Base-by-base conservation (phyloP, 345 rosid genomes). In the Arabis hirsuta region DNA sequence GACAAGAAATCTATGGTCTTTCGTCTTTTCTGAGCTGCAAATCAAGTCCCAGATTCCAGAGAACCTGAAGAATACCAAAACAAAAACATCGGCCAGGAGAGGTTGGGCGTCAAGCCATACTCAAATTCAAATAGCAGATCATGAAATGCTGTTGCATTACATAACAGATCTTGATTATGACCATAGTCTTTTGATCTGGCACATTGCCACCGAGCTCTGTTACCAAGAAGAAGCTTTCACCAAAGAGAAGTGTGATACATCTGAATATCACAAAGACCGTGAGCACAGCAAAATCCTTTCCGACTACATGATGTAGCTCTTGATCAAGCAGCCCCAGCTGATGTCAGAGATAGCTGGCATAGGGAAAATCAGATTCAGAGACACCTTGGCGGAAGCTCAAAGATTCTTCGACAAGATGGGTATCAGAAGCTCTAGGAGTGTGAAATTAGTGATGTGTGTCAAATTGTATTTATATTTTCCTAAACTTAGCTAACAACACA, bases 191-290 rank as follows among this genome's bases (percentile, higher is more conserved):
- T 72, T 85, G 0, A 32, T 83, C 5, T 83, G 86, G 89, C 85
- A 85, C 48, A 73, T 85, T 19, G 85, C 89, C 16, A 85, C 86
- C 0, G 86, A 78, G 11, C 74, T 83, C 0, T 79, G 82, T 71
- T 75, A 69, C 51, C 58, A 70, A 34, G 12, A 70, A 4, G 9
- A 24, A 31, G 78, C 56, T 1, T 31, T 20, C 1, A 12, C 38
- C 52, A 50, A 67, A 7, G 55, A 41, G 10, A 24, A 14, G 3
- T 63, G 38, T 0, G 27, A 62, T 9, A 0, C 12, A 60, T 1
- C 4, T 38, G 12, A 27, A n/a, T 12, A 52, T 46, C 39, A 42
- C 1, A 48, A 43, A 2, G 2, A 54, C 36, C 65, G 69, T 9
- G 1, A 52, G 44, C 5, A 39, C 20, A 73, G 83, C 62, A 73